Conservation (phyloP, 805 yeast species). For the Candida pseudofarinosa region DNA sequence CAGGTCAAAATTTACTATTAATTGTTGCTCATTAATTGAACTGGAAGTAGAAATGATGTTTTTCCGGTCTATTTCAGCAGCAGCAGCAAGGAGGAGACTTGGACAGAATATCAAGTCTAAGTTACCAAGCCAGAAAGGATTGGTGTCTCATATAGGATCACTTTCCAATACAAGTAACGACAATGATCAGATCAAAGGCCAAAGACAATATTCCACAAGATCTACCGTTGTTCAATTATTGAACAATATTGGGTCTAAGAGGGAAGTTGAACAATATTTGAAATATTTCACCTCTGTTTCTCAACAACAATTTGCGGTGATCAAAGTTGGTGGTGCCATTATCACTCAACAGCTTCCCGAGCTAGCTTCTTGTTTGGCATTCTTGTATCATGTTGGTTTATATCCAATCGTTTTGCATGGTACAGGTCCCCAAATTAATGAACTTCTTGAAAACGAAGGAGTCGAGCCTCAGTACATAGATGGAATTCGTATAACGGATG, state of each 20-base stretch:
- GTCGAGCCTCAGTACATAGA: constrained; percentile 94
- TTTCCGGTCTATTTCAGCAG: background rate
- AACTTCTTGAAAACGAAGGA: constrained; percentile 86
- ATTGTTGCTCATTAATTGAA: background rate
- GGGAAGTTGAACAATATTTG: constrained; percentile 97
- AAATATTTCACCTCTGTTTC: constrained; percentile 95
- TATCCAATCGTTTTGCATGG: constrained; percentile 97
- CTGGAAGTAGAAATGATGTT: background rate
- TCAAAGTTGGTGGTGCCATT: constrained; percentile 98
- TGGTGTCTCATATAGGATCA: background rate
- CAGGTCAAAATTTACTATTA: no score
- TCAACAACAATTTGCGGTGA: constrained; percentile 96
- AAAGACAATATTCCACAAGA: constrained; percentile 56
- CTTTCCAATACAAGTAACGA: background rate
- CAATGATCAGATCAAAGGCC: background rate
- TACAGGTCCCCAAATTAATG: constrained; percentile 98
- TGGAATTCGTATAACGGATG: constrained; percentile 94
- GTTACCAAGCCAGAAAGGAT: background rate
- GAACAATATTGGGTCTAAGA: constrained; percentile 93
- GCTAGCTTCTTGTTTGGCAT: constrained; percentile 92
- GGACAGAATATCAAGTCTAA: background rate
- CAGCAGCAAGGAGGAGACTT: background rate
- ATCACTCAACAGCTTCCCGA: constrained; percentile 92
- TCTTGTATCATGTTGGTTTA: constrained; percentile 93
- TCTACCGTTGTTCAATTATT: constrained; percentile 93